Evolutionary conservation across 2,329 filamentous ascomycete species (phyloP), one percentile per base, ranked within the genome.

Genomic region (Rutstroemia sp.): DNA sequence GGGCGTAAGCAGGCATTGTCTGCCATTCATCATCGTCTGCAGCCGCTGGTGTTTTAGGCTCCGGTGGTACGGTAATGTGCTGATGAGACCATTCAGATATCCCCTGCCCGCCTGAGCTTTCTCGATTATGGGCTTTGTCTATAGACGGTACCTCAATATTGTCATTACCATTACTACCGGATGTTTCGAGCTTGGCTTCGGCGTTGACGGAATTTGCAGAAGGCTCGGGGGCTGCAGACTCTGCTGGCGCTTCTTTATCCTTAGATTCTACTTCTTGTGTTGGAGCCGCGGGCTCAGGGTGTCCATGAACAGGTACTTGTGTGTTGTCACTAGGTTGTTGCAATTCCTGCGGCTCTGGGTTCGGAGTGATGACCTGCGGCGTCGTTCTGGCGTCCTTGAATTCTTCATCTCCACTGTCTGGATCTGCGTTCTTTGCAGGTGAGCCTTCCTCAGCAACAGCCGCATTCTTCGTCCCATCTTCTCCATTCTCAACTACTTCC

Each of bases 41-140:
- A 2, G 80, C 72, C 9, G 30, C 30, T 12, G 58, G 54, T 77
- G 74, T 47, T 80, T 74, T 73, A 12, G 81, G 75, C 42, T 79
- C 68, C 10, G 44, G 76, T 60, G 44, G 76, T 60, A 82, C 76
- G 9, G 84, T 80, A 49, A 91, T 73, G 62, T 86, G 83, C 72
- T 96, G 91, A 69, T 99, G 92, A 1, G 94, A 97, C 78, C 88
- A 97, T 72, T 95, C 91, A 9, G 92, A 96, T 38, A 70, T 65
- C 2, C 63, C 66, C 37, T 60, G 62, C 34, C 9, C 45, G 49
- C 25, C 30, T 12, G 30, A 34, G 12, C 10, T 42, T 17, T 30
- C 21, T 42, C 34, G 49, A 17, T 10, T 44, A 19, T 55, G 23
- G 14, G n/a, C 14, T 23, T 25, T 48, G 45, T n/a, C 39, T 19